These are phyloP conservation scores for rapeseed (Brassica napus) DNA, from an alignment of 345 rosid genomes.

Conservation along the genomic window Da-Ae NC_063440.1:19447501-19448000, in stretches of 20 bases:
- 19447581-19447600: constrained; percentile 34
- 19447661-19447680: constrained; percentile 17
- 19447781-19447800: not conserved
- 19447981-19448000: not conserved
- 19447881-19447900: not conserved
- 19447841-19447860: not conserved
- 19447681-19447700: constrained; percentile 28
- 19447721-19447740: not conserved
- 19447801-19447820: not conserved
- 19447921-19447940: not conserved
- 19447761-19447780: not conserved
- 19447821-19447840: not conserved
- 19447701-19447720: not conserved
- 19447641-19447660: not conserved
- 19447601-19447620: constrained; percentile 35
- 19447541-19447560: not conserved
- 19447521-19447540: not conserved
- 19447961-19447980: too few relatives aligned
- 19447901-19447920: not conserved
- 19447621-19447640: constrained; percentile 19
- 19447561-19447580: not conserved
- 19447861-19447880: not conserved
- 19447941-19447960: not conserved
- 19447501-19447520: not conserved
- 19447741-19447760: constrained; percentile 10